Evolutionary conservation across 1,284 basidiomycete species (phyloP).

Genomic region (Meripilus lineatus): DNA sequence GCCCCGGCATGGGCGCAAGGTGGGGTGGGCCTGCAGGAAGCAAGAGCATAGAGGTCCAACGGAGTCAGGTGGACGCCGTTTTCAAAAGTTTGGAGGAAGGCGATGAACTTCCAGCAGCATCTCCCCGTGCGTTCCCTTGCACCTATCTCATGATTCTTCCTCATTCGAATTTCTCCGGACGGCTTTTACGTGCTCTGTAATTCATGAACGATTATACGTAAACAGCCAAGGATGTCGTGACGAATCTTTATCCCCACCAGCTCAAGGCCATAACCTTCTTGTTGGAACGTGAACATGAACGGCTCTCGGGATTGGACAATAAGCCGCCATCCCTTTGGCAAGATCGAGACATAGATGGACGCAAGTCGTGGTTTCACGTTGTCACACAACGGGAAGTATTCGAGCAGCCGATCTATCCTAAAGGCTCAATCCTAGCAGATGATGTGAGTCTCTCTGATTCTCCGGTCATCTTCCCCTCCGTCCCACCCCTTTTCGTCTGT

Average conservation of each 20-base stretch:
- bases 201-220: slow-evolving; percentile 17
- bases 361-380: slow-evolving; percentile 70
- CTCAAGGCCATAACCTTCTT: slow-evolving; percentile 97
- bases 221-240: slow-evolving; percentile 77
- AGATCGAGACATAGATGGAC: slow-evolving; percentile 41
- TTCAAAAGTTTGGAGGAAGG: slow-evolving; percentile 87
- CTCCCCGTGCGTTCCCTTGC: slow-evolving; percentile 57
- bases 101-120: slow-evolving; percentile 82
- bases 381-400: slow-evolving; percentile 79
- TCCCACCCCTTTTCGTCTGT: neutral
- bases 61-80: slow-evolving; percentile 90
- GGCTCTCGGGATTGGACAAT: slow-evolving; percentile 40
- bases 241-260: slow-evolving; percentile 94
- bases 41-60: slow-evolving; percentile 87
- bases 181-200: slow-evolving; percentile 5
- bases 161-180: slow-evolving; percentile 5
- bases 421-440: slow-evolving; percentile 91
- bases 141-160: slow-evolving; percentile 10
- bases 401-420: slow-evolving; percentile 70
- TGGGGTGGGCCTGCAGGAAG: slow-evolving; percentile 64
- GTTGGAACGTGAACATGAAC: slow-evolving; percentile 86
- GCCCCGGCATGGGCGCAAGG: slow-evolving; percentile 36
- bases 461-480: neutral
- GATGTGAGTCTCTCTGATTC: slow-evolving; percentile 58
- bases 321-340: slow-evolving; percentile 78